phyloP scores from a whole-genome alignment of 805 yeast species.

The Huiozyma naganishii region DNA sequence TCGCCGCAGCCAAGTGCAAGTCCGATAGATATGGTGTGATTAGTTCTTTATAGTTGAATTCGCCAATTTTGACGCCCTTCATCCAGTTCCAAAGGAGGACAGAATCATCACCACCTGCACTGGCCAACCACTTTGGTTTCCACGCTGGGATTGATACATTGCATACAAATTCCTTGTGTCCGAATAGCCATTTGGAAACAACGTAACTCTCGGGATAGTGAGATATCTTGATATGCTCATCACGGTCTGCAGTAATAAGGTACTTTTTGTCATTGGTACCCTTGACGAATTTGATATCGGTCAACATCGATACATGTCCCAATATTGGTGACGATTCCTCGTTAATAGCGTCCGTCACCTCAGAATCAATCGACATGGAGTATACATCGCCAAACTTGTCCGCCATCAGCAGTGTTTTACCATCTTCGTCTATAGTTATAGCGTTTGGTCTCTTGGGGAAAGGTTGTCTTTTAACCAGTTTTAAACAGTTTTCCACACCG shows the following conservation, averaged over 20 bases:
- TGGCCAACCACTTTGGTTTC: conserved; percentile 41
- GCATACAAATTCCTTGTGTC: conserved; percentile 77
- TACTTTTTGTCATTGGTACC: conserved; percentile 32
- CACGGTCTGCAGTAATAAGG: conserved; percentile 80
- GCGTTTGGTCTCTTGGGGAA: conserved; percentile 93
- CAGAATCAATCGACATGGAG: conserved; percentile 36
- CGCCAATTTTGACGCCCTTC: conserved; percentile 36
- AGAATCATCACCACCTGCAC: conserved; percentile 87
- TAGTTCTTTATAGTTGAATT: conserved; percentile 37
- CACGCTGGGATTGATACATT: conserved; percentile 46
- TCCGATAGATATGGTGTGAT: conserved; percentile 39
- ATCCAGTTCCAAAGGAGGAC: conserved; percentile 76
- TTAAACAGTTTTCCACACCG: conserved; percentile 32
- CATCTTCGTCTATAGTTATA: conserved; percentile 45
- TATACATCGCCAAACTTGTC: conserved; percentile 97
- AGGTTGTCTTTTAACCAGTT: conserved; percentile 53
- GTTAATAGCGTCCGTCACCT: conserved; percentile 23
- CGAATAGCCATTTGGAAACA: conserved; percentile 75
- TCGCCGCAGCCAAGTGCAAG: conserved; percentile 50
- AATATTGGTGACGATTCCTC: conserved; percentile 58
- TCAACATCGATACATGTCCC: conserved; percentile 95
- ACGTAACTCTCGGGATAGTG: conserved; percentile 68
- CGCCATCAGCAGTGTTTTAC: conserved; percentile 51
- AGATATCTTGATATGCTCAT: conserved; percentile 86
- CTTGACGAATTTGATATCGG: conserved; percentile 40